Evolutionary conservation across 176 grass and related monocot species (phyloP), one percentile per base, ranked within the genome.

Genomic region (Tillandsia leiboldiana): DNA sequence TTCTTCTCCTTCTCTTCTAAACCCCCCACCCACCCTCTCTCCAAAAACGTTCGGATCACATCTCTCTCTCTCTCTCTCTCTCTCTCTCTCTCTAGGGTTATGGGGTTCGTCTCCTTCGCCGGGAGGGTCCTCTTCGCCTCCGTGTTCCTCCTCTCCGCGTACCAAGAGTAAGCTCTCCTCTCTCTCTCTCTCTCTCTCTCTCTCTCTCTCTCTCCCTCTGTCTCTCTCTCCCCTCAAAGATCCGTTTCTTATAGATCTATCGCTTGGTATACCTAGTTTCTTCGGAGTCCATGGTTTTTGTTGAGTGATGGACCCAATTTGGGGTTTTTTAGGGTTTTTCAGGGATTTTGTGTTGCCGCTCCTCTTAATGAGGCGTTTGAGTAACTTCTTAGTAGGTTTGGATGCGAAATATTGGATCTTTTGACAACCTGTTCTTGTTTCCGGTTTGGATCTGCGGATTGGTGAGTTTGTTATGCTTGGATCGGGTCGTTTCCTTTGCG

Each of bases 91-190:
- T 23, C 56, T 42, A 42, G 33, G 58, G 64, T 17, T 29, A 86
- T 91, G 88, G 88, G 78, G 47, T 87, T 91, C 78, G 63, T 91
- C 74, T 87, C 88, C 51, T 91, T 91, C 84, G 88, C 83, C 17
- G 88, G 84, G 42, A 74, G 88, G 53, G 88, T 91, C 49, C 84
- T 91, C 64, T 91, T 91, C 81, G 84, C 84, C 78, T 91, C 88
- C 78, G 65, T 86, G 81, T 91, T 91, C 81, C 84, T 91, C 51
- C 88, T 91, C 57, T 83, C 88, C 24, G 88, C 88, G 20, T 91
- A 91, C 78, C 88, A 91, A 51, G 87, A 90, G 87, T 86, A 90
- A 73, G 81, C 13, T 26, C 14, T 0, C 11, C 0, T 26, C 11
- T 12, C 48, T 50, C 15, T 70, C 29, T 1, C 27, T 51, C 1